A percentile compares a stretch with the other conserved stretches of the same genome.
Conservation (phyloP, 1,284 basidiomycete species). For the Trichosporon sp. region DNA sequence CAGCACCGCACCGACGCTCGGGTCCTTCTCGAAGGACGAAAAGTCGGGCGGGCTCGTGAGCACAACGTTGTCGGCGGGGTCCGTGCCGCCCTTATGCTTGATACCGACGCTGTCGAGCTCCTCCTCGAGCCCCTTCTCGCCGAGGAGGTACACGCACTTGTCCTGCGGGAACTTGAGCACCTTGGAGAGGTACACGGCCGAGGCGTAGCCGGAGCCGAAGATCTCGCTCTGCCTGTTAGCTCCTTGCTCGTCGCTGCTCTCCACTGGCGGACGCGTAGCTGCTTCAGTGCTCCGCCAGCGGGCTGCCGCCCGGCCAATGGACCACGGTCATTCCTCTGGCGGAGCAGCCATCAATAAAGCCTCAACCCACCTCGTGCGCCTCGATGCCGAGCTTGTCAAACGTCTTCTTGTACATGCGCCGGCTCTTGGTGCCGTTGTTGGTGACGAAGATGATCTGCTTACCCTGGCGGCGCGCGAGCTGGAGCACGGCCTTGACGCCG, state of each 20-base stretch:
- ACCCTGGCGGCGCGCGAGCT: constrained; percentile 61
- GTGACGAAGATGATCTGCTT: constrained; percentile 93
- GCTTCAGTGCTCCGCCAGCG: no score
- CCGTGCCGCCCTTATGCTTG: constrained; percentile 76
- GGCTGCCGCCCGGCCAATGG: no score
- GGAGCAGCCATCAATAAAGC: no score
- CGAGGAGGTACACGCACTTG: constrained; percentile 94
- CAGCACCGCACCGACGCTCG: constrained; percentile 78
- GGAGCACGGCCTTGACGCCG: constrained; percentile 68
- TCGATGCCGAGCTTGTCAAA: constrained; percentile 86
- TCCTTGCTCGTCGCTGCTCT: no score
- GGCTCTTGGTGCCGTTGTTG: constrained; percentile 95
- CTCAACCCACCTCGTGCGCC: constrained; percentile 66
- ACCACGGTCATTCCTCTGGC: no score
- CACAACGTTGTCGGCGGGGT: neutral
- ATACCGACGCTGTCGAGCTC: constrained; percentile 83
- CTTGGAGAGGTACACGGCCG: constrained; percentile 86
- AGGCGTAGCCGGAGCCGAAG: constrained; percentile 89
- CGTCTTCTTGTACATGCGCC: constrained; percentile 79
- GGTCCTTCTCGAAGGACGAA: constrained; percentile 65
- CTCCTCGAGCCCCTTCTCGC: constrained; percentile 86
- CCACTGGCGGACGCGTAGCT: no score
- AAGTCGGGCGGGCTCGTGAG: constrained; percentile 52
- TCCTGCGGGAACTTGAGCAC: constrained; percentile 82
- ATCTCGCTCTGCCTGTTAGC: constrained; percentile 70